Evolutionary conservation across 352 stramenopile species (phyloP), one percentile per base, ranked within the genome.

Genomic region (Globisporangium alternatum): DNA sequence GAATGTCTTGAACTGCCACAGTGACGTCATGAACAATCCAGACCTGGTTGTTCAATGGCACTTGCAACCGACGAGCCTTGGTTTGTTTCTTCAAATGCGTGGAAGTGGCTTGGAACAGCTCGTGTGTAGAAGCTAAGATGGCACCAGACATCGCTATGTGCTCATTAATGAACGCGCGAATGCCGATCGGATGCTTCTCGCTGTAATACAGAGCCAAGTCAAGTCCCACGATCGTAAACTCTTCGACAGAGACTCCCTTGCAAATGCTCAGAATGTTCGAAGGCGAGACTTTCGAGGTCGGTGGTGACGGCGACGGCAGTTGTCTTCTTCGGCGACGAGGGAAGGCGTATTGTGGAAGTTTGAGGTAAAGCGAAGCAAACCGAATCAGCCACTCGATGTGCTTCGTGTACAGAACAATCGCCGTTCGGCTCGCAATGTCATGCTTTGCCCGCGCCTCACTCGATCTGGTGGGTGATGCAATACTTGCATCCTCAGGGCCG

Each of bases 311-410:
- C 8, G 48, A 31, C 12, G 52, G 28, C 15, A 57, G 31, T 17
- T 15, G 35, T 19, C 31, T 44, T 28, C 33, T 37, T 39, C 37
- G 52, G 49, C 66, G 68, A 25, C 64, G 69, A 44, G 71, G 73
- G 28, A 83, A 64, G 7, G 69, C 58, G 56, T 71, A 60, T 3
- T 47, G 56, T 39, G 69, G 66, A 2, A 90, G 37, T 2, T 66
- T 73, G 49, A 76, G 47, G 33, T 89, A 90, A 21, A 90, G 22
- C 9, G 67, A 67, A 8, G 71, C 69, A 60, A 91, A 90, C 15
- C 52, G 69, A 68, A 90, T 85, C 25, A 95, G 35, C 81, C 84
- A 91, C 53, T 92, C 86, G 8, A 93, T 69, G 19, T 88, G 81
- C 55, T 88, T 92, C 2, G 71, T 81, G 67, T 95, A 93, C 7